phyloP scores from a whole-genome alignment of 1,139 yeast species.

The Suhomyces choctaworum region DNA sequence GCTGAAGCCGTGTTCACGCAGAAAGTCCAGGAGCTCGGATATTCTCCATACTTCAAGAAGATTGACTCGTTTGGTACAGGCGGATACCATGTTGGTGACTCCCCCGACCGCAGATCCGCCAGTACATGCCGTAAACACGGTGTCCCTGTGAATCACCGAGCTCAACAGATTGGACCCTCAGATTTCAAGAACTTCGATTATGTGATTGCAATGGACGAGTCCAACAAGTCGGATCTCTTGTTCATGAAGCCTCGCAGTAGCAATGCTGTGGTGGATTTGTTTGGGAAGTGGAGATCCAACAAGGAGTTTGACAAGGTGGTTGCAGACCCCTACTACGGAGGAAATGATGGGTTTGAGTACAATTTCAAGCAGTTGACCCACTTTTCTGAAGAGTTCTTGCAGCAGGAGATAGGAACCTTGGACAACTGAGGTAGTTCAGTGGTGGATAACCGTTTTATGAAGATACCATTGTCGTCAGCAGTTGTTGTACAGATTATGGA shows the following conservation, averaged over 20 bases:
- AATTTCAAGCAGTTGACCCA: slow-evolving; percentile 74
- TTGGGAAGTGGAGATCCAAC: slow-evolving; percentile 75
- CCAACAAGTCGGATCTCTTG: slow-evolving; percentile 60
- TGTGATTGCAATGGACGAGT: slow-evolving; percentile 80
- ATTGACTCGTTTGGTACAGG: slow-evolving; percentile 92
- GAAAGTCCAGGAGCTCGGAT: slow-evolving; percentile 53
- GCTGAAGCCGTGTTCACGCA: slow-evolving; percentile 90
- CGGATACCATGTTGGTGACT: slow-evolving; percentile 79
- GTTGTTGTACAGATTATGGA: no score
- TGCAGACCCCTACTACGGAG: slow-evolving; percentile 93
- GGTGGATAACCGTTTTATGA: neutral
- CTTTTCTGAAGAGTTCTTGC: slow-evolving; percentile 66
- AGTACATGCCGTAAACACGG: slow-evolving; percentile 69
- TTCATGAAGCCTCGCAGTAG: slow-evolving; percentile 58
- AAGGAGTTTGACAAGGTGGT: slow-evolving; percentile 54
- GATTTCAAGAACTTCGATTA: slow-evolving; percentile 79
- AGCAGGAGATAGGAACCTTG: slow-evolving; percentile 41
- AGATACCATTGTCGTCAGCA: no score
- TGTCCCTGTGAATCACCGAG: slow-evolving; percentile 71
- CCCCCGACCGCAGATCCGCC: slow-evolving; percentile 75
- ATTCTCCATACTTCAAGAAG: slow-evolving; percentile 38
- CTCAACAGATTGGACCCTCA: slow-evolving; percentile 62
- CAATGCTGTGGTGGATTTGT: slow-evolving; percentile 55
- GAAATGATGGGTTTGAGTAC: slow-evolving; percentile 73
- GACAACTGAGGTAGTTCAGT: neutral